A percentile compares a stretch with the other conserved stretches of the same genome.
Conservation (phyloP, 2,329 filamentous ascomycete species). For the Colletotrichum spinosum region DNA sequence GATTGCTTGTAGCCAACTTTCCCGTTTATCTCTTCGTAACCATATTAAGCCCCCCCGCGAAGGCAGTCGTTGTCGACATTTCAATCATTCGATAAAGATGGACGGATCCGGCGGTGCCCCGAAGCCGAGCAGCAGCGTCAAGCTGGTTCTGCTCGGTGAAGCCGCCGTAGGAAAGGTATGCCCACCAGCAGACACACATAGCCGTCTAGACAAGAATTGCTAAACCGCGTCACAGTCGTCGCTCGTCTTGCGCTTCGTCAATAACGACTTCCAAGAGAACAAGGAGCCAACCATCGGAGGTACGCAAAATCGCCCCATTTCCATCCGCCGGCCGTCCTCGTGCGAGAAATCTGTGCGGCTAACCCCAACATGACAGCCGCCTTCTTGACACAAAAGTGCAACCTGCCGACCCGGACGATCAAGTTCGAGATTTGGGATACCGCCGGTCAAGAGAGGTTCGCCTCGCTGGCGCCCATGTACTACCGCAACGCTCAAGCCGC, state of each 20-base stretch:
- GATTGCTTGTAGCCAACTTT: conserved; percentile 15
- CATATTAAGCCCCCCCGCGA: background rate
- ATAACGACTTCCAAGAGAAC: conserved; percentile 99
- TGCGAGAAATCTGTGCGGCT: conserved; percentile 19
- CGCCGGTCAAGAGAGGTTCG: conserved; percentile 96
- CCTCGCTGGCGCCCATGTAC: conserved; percentile 98
- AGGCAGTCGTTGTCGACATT: conserved; percentile 26
- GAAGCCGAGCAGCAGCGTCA: conserved; percentile 99
- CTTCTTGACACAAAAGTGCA: conserved; percentile 99
- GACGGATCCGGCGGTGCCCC: conserved; percentile 76
- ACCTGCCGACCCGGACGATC: conserved; percentile 90
- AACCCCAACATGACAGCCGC: conserved; percentile 71
- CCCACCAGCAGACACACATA: background rate
- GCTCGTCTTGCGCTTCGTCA: conserved; percentile 96
- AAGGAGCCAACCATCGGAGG: conserved; percentile 99
- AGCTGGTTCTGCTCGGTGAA: conserved; percentile 97
- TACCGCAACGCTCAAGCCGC: conserved; percentile 98
- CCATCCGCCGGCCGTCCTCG: background rate
- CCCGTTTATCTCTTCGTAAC: background rate
- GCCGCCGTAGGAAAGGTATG: conserved; percentile 97
- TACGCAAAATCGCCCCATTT: conserved; percentile 55
- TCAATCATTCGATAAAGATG: conserved; percentile 59
- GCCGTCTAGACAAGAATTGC: conserved; percentile 11
- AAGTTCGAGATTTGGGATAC: conserved; percentile 99
- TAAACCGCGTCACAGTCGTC: conserved; percentile 75